phyloP scores from a whole-genome alignment of 1,139 yeast species.

The Torulaspora globosa region DNA sequence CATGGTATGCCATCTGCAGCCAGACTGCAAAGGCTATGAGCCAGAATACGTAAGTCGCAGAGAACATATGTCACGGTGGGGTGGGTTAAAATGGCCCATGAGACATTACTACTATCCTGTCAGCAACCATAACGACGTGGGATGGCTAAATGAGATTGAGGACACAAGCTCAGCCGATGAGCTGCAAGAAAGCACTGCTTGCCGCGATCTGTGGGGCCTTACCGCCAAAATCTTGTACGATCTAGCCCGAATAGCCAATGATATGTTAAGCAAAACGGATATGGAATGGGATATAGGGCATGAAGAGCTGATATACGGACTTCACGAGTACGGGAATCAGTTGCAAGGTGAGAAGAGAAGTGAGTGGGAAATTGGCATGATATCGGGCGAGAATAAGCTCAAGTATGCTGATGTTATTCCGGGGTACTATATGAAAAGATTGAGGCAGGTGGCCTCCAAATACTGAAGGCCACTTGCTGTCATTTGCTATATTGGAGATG shows the following conservation, averaged over 20 bases:
- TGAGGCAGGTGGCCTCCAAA: constrained; percentile 12
- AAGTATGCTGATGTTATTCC: constrained; percentile 50
- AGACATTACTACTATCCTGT: constrained; percentile 60
- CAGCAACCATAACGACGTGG: constrained; percentile 50
- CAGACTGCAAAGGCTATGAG: constrained; percentile 26
- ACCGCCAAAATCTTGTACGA: constrained; percentile 85
- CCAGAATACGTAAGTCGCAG: constrained; percentile 39
- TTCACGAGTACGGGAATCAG: constrained; percentile 51
- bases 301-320: constrained; percentile 59
- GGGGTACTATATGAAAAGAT: constrained; percentile 19
- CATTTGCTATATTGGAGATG: neutral
- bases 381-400: constrained; percentile 39
- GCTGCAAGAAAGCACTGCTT: constrained; percentile 38
- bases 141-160: constrained; percentile 58
- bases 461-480: constrained; percentile 4
- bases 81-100: constrained; percentile 63
- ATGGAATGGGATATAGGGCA: constrained; percentile 45
- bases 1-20: constrained; percentile 40
- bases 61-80: constrained; percentile 48
- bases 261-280: constrained; percentile 13
- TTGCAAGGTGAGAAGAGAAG: constrained; percentile 39
- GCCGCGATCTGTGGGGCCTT: constrained; percentile 83
- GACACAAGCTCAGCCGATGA: constrained; percentile 59
- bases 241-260: constrained; percentile 57
- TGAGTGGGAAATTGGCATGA: constrained; percentile 44